Base-by-base conservation (phyloP, 768 basidiomycete genomes). In the Flagelloscypha sp. region DNA sequence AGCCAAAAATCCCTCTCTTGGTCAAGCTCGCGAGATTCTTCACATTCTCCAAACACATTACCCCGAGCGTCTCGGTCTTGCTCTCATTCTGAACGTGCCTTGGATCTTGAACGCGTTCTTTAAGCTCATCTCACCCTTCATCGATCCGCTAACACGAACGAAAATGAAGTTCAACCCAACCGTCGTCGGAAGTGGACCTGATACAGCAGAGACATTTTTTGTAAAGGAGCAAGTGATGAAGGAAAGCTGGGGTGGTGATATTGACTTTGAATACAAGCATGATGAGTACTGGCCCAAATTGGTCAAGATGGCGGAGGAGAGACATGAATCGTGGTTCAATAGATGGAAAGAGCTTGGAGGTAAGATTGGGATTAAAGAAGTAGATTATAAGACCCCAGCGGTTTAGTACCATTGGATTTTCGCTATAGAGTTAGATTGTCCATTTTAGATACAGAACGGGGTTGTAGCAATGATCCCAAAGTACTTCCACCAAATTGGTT, bases 31-130 rank as follows among this genome's bases (percentile, higher is more conserved):
- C 5, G 47, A 68, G 6, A 68, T 76, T 9, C 65, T 82, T 35
- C 57, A 67, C 53, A 81, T 86, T 46, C 65, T 88, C 10, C 86
- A 88, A 48, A 70, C 75, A 16, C 85, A 90, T 50, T 90, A 88
- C 48, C 87, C 87, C 0, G 90, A 94, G 54, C 76, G 90, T 3
- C 75, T 94, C 22, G n/a, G n/a, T n/a, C n/a, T n/a, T n/a, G 72
- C 87, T 1, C 56, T 87, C 27, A 74, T 89, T 48, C 65, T 80
- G 40, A 84, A 90, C 47, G 68, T 90, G n/a, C 88, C 89, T 4
- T 89, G 76, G 62, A 52, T 86, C 33, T 51, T 89, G 33, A 74
- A 72, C 37, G 65, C 74, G 0, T 88, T 89, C 58, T 81, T 76
- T 66, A 85, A 80, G 46, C 55, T 87, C 45, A 78, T 89, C 48